Evolutionary conservation across 169 alveolate species (phyloP).

Genomic region (Plasmodium chabaudi): DNA sequence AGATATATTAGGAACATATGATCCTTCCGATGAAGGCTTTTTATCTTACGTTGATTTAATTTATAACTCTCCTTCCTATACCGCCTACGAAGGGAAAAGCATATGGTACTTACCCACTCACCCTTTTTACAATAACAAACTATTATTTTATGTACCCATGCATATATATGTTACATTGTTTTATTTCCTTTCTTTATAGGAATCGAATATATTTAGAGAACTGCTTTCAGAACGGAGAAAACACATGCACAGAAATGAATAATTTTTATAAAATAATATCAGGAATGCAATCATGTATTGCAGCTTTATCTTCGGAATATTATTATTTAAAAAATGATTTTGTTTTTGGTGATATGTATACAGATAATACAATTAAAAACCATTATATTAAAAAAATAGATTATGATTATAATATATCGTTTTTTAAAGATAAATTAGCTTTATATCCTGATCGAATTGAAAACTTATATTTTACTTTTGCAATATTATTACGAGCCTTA

Average conservation of each 20-base stretch:
- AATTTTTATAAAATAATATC: conserved; percentile 85
- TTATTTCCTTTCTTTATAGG: neutral
- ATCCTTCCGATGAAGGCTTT: conserved; percentile 42
- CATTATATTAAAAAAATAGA: conserved; percentile 78
- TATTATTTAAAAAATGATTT: conserved; percentile 79
- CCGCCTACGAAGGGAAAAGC: conserved; percentile 46
- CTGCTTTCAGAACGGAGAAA: conserved; percentile 64
- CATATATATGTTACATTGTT: neutral
- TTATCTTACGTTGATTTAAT: conserved; percentile 52
- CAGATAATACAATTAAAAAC: conserved; percentile 44
- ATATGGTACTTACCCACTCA: conserved; percentile 15
- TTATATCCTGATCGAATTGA: conserved; percentile 89
- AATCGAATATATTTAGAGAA: conserved; percentile 53
- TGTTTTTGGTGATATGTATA: conserved; percentile 29
- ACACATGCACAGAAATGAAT: conserved; percentile 81
- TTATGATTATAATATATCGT: conserved; percentile 82
- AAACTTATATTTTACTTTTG: conserved; percentile 90
- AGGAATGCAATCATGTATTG: conserved; percentile 90
- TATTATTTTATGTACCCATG: neutral
- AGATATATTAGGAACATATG: conserved; percentile 54
- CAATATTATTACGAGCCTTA: conserved; percentile 87
- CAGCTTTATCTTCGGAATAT: conserved; percentile 88
- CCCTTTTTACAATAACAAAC: neutral
- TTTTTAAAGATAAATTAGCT: conserved; percentile 87
- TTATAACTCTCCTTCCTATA: conserved; percentile 49